A percentile compares a stretch with the other conserved stretches of the same genome.
Conservation (phyloP, 352 stramenopile species). For the Globisporangium heterothallicum region DNA sequence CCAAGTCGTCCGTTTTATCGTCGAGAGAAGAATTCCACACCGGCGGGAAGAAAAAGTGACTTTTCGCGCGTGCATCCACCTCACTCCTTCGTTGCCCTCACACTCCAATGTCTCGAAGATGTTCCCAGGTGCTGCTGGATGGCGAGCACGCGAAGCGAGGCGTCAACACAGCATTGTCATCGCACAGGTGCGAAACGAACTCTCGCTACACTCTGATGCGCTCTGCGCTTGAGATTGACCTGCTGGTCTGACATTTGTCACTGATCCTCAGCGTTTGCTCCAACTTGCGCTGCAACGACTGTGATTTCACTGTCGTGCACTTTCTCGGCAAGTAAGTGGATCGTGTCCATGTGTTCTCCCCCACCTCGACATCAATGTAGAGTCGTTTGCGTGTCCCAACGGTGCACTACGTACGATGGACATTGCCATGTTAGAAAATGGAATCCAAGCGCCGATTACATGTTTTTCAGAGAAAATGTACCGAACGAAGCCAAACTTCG, state of each 20-base stretch:
- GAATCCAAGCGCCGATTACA: conserved; percentile 67
- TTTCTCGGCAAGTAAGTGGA: conserved; percentile 57
- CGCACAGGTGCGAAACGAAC: conserved; percentile 31
- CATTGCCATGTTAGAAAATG: conserved; percentile 63
- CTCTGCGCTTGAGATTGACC: background rate
- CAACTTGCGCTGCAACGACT: conserved; percentile 79
- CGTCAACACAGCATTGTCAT: conserved; percentile 49
- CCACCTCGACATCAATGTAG: background rate
- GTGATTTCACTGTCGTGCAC: conserved; percentile 76
- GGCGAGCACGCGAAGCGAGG: conserved; percentile 52
- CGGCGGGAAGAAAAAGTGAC: conserved; percentile 59
- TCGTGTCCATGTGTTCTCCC: background rate
- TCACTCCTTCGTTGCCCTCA: too few relatives aligned
- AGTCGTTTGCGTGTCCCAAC: too few relatives aligned
- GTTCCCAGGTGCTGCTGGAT: conserved; percentile 43
- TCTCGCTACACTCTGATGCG: background rate
- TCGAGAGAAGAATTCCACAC: conserved; percentile 28
- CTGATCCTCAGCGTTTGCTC: conserved; percentile 53
- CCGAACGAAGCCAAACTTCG: conserved; percentile 64
- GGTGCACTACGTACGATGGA: too few relatives aligned
- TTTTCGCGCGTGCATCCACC: background rate
- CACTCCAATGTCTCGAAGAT: too few relatives aligned
- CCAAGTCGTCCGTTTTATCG: background rate
- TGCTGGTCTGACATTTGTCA: too few relatives aligned
- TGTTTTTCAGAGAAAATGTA: conserved; percentile 83